Evolutionary conservation across 1,139 yeast species (phyloP).

Genomic region (Lodderomyces jiufengensis): DNA sequence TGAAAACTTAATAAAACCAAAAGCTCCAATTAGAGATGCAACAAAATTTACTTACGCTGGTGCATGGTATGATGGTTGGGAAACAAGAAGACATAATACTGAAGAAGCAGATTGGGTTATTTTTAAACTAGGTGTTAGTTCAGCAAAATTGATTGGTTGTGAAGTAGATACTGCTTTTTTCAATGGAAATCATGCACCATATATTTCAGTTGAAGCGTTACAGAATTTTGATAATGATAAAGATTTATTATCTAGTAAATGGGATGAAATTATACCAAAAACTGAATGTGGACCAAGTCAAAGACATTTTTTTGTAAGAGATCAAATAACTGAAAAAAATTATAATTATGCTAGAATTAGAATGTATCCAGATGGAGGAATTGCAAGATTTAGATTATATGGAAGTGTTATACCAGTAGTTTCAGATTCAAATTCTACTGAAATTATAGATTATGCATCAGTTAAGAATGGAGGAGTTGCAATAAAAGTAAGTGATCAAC

Average conservation of each 20-base stretch:
- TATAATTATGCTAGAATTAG: conserved; percentile 79
- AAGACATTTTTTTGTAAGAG: conserved; percentile 74
- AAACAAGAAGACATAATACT: conserved; percentile 86
- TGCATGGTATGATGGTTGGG: conserved; percentile 99
- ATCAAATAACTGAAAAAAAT: conserved; percentile 46
- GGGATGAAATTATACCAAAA: conserved; percentile 70
- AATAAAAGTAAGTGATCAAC: conserved; percentile 79
- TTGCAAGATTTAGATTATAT: conserved; percentile 86
- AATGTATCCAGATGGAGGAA: conserved; percentile 97
- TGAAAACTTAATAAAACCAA: conserved; percentile 77
- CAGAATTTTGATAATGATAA: conserved; percentile 31
- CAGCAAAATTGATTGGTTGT: conserved; percentile 74
- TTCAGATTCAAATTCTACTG: conserved; percentile 14
- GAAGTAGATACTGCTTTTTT: conserved; percentile 92
- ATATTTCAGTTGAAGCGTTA: conserved; percentile 78
- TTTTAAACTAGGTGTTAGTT: conserved; percentile 76
- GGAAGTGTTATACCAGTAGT: conserved; percentile 70
- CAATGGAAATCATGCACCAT: conserved; percentile 94
- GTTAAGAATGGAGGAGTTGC: conserved; percentile 90
- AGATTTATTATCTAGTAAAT: conserved; percentile 21
- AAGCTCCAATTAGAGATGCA: conserved; percentile 74
- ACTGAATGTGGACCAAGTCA: conserved; percentile 86
- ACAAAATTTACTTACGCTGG: conserved; percentile 79
- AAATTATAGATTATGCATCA: conserved; percentile 68
- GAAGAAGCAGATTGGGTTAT: conserved; percentile 85